Conservation (phyloP, 495 filamentous ascomycete species). For the Filosporella fistucella region DNA sequence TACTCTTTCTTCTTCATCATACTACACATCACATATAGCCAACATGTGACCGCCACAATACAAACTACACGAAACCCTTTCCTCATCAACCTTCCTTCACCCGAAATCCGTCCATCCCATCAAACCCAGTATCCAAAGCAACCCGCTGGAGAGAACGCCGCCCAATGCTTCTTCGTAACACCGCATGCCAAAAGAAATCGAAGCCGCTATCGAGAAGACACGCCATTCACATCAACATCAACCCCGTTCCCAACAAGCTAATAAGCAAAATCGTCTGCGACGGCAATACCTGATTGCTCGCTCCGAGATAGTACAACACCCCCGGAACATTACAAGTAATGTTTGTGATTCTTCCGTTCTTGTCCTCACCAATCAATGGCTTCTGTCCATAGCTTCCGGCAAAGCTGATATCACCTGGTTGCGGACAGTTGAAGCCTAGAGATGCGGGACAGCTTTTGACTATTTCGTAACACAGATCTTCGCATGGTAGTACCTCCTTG, state of each 20-base stretch:
- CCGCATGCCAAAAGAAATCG: constrained; percentile 3
- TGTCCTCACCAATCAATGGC: neutral
- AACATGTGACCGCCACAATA: too few relatives aligned
- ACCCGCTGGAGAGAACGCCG: constrained; percentile 7
- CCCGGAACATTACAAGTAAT: constrained; percentile 26
- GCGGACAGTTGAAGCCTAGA: constrained; percentile 75
- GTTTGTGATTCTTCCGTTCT: constrained; percentile 10
- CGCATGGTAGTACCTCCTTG: constrained; percentile 85
- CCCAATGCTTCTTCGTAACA: constrained; percentile 15
- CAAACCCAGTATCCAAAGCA: too few relatives aligned
- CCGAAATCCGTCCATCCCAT: neutral
- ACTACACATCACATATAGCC: too few relatives aligned
- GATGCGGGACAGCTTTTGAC: constrained; percentile 79
- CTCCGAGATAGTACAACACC: constrained; percentile 5
- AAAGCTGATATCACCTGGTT: constrained; percentile 43
- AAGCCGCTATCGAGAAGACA: neutral
- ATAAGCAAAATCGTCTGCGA: neutral
- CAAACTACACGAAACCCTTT: too few relatives aligned
- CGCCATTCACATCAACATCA: constrained; percentile 16
- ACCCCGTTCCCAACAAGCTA: constrained; percentile 3
- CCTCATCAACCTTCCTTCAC: neutral
- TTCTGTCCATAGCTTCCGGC: constrained; percentile 59
- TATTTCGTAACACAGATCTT: constrained; percentile 76
- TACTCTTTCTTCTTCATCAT: too few relatives aligned
- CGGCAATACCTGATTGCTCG: constrained; percentile 1